Evolutionary conservation across 2,329 filamentous ascomycete genomes (phyloP).

Genomic region (Fusarium stilboides): DNA sequence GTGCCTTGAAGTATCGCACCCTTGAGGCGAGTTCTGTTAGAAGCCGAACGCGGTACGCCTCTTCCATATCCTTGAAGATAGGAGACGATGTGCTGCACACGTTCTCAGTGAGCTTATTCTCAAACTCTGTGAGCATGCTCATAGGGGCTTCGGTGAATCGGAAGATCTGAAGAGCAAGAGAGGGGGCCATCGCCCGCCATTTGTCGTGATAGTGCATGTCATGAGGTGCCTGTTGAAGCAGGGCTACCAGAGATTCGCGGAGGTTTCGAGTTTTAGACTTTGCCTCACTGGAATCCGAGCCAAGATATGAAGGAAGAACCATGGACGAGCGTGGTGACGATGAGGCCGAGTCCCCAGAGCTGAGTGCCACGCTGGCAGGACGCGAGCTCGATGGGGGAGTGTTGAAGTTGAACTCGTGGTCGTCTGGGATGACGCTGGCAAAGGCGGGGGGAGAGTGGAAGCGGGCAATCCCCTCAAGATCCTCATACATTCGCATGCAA

Average conservation of each 20-base stretch:
- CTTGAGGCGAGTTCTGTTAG: constrained; percentile 64
- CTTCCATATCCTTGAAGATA: constrained; percentile 65
- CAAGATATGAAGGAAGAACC: constrained; percentile 58
- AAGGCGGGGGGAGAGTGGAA: constrained; percentile 50
- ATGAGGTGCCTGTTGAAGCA: constrained; percentile 67
- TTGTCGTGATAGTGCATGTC: constrained; percentile 60
- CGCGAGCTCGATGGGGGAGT: constrained; percentile 61
- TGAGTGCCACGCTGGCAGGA: constrained; percentile 68
- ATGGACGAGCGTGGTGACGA: constrained; percentile 68
- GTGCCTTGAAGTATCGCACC: constrained; percentile 67
- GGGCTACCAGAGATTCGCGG: constrained; percentile 67
- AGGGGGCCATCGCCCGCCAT: constrained; percentile 68
- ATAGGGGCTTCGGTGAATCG: constrained; percentile 68
- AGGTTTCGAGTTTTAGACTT: constrained; percentile 64
- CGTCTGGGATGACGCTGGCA: constrained; percentile 43
- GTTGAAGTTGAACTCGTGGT: constrained; percentile 65
- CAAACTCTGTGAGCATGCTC: constrained; percentile 64
- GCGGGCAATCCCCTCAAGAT: constrained; percentile 63
- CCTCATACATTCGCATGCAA: constrained; percentile 73
- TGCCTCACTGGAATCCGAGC: constrained; percentile 58
- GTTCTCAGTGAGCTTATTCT: constrained; percentile 64
- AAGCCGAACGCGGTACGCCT: constrained; percentile 64
- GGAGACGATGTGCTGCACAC: constrained; percentile 61
- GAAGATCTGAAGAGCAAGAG: constrained; percentile 71
- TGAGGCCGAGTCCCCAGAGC: constrained; percentile 63